phyloP scores from a whole-genome alignment of 371 early-diverging fungal genomes.

The Apophysomyces variabilis region DNA sequence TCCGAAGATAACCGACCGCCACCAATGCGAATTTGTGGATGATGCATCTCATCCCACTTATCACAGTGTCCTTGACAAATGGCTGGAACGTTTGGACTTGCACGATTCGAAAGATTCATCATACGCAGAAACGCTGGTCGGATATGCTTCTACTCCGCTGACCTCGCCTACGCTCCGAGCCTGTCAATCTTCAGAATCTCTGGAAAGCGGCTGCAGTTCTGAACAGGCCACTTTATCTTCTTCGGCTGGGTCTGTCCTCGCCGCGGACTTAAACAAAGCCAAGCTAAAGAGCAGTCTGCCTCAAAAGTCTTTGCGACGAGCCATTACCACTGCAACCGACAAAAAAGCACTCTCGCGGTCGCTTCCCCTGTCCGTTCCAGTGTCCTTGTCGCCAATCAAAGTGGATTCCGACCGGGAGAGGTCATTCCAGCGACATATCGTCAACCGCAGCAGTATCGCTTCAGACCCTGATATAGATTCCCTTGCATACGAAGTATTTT shows the following conservation, averaged over 20 bases:
- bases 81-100: slow-evolving; percentile 35
- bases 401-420: not conserved
- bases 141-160: not conserved
- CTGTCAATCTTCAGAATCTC: slow-evolving; percentile 5
- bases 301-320: not conserved
- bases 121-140: slow-evolving; percentile 1
- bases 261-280: not conserved
- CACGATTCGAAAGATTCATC: slow-evolving; percentile 15
- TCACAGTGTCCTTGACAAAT: slow-evolving; percentile 34
- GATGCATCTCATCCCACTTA: slow-evolving; percentile 12
- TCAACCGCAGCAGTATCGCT: not conserved
- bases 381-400: not conserved
- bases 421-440: not conserved
- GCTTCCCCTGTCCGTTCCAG: not conserved
- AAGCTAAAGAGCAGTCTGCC: not conserved
- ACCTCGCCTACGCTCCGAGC: not conserved
- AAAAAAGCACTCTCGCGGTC: not conserved
- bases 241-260: not conserved
- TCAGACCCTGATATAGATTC: not conserved
- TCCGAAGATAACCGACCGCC: slow-evolving; percentile 7
- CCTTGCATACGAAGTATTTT: not conserved
- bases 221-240: slow-evolving; percentile 2
- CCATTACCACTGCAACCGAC: slow-evolving; percentile 6
- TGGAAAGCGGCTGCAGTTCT: slow-evolving; percentile 4
- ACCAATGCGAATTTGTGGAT: slow-evolving; percentile 11